Percentiles rank a stretch among this genome's conserved stretches.
Evolutionary conservation across 1,139 yeast genomes (phyloP).

Genomic region (Nakaseomyces sp.): DNA sequence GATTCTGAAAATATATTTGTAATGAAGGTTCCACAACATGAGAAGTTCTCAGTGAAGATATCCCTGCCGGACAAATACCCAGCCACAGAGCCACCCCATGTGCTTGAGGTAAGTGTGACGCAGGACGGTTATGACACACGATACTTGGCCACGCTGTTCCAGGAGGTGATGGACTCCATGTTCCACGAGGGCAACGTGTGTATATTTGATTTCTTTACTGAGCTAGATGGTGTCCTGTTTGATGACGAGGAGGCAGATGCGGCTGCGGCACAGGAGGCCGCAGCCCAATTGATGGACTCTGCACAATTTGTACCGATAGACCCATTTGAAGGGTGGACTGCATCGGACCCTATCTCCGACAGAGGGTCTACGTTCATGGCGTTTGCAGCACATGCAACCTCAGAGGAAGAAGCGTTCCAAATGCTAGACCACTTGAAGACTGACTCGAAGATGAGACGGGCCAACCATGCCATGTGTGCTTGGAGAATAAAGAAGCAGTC

Average conservation of each 20-base stretch:
- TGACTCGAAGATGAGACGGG: slow-evolving; percentile 58
- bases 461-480: slow-evolving; percentile 77
- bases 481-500: slow-evolving; percentile 55
- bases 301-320: slow-evolving; percentile 27
- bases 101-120: slow-evolving; percentile 42
- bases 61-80: slow-evolving; percentile 71
- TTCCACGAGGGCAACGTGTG: slow-evolving; percentile 60
- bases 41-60: slow-evolving; percentile 47
- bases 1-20: slow-evolving; percentile 36
- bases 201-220: slow-evolving; percentile 67
- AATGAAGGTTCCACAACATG: slow-evolving; percentile 57
- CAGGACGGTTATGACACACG: slow-evolving; percentile 34
- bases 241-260: slow-evolving; percentile 28
- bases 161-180: slow-evolving; percentile 42
- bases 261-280: slow-evolving; percentile 10
- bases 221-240: slow-evolving; percentile 45
- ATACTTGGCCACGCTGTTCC: slow-evolving; percentile 39
- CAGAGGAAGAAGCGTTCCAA: slow-evolving; percentile 56
- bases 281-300: slow-evolving; percentile 9
- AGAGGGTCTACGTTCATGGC: slow-evolving; percentile 83
- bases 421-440: slow-evolving; percentile 44
- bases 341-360: slow-evolving; percentile 70
- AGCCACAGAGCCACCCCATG: slow-evolving; percentile 43
- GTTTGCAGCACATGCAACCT: slow-evolving; percentile 51
- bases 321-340: slow-evolving; percentile 60